A percentile compares a stretch with the other conserved stretches of the same genome.
phyloP scores from a whole-genome alignment of 352 stramenopile genomes.

The Phytophthora sansomeana region DNA sequence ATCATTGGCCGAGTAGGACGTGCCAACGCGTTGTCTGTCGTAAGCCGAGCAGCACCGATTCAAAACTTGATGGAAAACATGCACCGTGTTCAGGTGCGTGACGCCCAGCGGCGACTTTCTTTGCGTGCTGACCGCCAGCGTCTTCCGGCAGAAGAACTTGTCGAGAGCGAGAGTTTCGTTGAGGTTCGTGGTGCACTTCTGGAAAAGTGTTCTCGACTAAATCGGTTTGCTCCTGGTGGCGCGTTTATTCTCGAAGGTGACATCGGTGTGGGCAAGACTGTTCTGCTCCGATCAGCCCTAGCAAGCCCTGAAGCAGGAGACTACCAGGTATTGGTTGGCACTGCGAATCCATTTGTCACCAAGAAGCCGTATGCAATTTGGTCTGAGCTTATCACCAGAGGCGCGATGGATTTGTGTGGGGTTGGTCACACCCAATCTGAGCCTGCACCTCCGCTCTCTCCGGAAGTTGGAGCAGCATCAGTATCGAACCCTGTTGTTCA shows the following conservation, averaged over 20 bases:
- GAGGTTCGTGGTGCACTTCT: constrained; percentile 60
- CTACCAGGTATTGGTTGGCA: constrained; percentile 74
- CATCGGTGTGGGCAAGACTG: constrained; percentile 86
- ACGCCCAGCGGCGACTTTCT: constrained; percentile 74
- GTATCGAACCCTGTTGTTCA: constrained; percentile 16
- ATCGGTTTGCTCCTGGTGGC: constrained; percentile 66
- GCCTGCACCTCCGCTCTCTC: constrained; percentile 33
- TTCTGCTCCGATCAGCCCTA: constrained; percentile 74
- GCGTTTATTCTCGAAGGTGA: constrained; percentile 85
- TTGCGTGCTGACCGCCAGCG: constrained; percentile 59
- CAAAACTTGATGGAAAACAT: constrained; percentile 88
- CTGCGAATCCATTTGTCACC: constrained; percentile 75
- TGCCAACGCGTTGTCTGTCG: constrained; percentile 37
- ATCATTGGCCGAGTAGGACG: constrained; percentile 31
- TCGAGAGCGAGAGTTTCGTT: constrained; percentile 71
- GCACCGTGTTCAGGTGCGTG: constrained; percentile 86
- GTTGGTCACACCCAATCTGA: constrained; percentile 5
- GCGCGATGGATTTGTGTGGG: constrained; percentile 46
- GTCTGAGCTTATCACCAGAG: constrained; percentile 80
- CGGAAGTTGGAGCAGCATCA: constrained; percentile 18
- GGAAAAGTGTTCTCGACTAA: constrained; percentile 73
- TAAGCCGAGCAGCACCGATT: constrained; percentile 55
- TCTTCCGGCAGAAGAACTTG: constrained; percentile 50
- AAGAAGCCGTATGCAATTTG: constrained; percentile 86
- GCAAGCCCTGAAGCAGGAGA: constrained; percentile 50